Conservation (phyloP, 23 red algal species). For the Pyropia haitanensis region DNA sequence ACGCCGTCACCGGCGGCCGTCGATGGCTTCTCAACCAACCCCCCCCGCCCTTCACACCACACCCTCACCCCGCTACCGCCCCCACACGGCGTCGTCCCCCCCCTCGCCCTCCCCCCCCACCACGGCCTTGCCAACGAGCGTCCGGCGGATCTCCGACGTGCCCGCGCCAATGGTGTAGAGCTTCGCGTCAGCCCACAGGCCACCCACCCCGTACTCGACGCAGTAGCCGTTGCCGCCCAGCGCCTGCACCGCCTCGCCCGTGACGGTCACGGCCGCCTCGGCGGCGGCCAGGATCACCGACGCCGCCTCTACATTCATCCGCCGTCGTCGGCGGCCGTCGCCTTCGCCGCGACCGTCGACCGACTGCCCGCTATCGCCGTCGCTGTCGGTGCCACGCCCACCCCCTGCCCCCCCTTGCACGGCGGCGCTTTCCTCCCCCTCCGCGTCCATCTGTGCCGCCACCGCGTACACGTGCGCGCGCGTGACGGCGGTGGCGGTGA, state of each 20-base stretch:
- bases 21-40: no score
- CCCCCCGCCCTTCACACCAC: no score
- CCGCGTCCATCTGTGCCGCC: no score
- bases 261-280: constrained; percentile 25
- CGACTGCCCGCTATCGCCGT: not conserved
- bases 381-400: no score
- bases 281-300: not conserved
- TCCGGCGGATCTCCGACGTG: constrained; percentile 49
- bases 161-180: constrained; percentile 61
- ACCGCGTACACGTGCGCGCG: no score
- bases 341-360: constrained; percentile 2
- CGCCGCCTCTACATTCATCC: not conserved
- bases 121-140: constrained; percentile 22
- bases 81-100: no score
- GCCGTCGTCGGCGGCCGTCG: not conserved
- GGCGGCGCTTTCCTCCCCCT: no score
- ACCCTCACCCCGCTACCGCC: no score
- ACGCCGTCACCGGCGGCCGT: no score
- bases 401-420: no score
- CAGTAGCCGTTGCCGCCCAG: constrained; percentile 47
- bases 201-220: constrained; percentile 45
- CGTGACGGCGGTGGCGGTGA: constrained; percentile 1
- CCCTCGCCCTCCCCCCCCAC: no score
- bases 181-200: constrained; percentile 59
- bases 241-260: constrained; percentile 41